These are phyloP conservation scores for Sporothrix globosa DNA, from an alignment of 2,329 filamentous ascomycete genomes.

Conservation along the genomic window DNA sequence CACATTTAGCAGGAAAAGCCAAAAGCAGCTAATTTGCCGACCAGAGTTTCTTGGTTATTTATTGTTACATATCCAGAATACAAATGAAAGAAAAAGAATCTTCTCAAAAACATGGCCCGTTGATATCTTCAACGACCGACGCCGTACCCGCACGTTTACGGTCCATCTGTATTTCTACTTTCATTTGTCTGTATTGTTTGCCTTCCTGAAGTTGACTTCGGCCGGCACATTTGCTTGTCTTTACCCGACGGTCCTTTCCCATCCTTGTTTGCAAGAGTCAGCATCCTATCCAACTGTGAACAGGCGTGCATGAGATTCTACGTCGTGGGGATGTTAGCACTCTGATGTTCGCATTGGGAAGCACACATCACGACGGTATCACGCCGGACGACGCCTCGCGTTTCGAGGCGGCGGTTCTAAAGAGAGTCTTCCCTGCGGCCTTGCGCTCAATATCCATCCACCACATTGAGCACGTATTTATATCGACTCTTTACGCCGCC, in stretches of 20 bases:
- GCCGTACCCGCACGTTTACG: no score
- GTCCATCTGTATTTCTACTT: neutral
- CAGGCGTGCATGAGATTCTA: neutral
- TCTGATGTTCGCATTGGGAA: neutral
- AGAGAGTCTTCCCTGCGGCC: no score
- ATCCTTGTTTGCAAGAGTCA: neutral
- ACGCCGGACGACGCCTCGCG: no score
- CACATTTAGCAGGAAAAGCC: neutral
- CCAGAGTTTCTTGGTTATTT: neutral
- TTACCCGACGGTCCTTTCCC: neutral
- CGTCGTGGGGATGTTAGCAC: neutral
- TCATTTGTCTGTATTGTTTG: neutral
- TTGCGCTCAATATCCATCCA: no score
- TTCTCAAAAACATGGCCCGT: no score
- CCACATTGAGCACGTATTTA: neutral
- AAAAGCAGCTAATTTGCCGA: neutral
- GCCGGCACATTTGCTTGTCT: neutral
- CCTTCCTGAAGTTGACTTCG: neutral
- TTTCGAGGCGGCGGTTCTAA: no score
- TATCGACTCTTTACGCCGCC: neutral
- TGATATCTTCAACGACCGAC: no score
- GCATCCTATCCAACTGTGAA: neutral
- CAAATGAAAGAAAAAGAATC: neutral
- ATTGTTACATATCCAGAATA: neutral
- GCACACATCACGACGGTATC: neutral